phyloP scores from a whole-genome alignment of 2,329 filamentous ascomycete genomes.

The Teratosphaeriaceae sp. region DNA sequence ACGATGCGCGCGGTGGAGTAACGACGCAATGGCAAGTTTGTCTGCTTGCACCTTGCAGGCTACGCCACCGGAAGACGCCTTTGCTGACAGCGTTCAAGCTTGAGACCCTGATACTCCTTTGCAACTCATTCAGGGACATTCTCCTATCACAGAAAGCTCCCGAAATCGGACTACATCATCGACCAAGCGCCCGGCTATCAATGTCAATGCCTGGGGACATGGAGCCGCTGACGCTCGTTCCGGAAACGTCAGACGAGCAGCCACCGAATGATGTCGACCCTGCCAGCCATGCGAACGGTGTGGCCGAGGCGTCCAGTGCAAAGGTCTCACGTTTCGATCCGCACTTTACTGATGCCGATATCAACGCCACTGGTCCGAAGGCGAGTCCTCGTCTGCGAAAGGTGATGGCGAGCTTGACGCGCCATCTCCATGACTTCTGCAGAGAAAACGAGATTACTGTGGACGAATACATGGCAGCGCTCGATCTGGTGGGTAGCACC shows the following conservation, averaged over 20 bases:
- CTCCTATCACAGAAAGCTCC: conserved; percentile 14
- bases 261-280: background rate
- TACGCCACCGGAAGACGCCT: background rate
- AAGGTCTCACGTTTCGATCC: conserved; percentile 19
- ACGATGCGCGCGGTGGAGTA: background rate
- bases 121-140: conserved; percentile 16
- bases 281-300: conserved; percentile 2
- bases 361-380: conserved; percentile 31
- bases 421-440: conserved; percentile 54
- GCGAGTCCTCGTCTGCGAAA: conserved; percentile 26
- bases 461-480: conserved; percentile 52
- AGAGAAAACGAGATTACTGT: conserved; percentile 53
- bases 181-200: conserved; percentile 6
- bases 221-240: background rate
- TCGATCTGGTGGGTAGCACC: conserved; percentile 32
- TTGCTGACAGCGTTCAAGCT: conserved; percentile 6
- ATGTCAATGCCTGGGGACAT: conserved; percentile 7
- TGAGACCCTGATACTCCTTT: conserved; percentile 16
- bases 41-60: background rate
- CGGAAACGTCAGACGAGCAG: background rate
- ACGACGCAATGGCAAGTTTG: background rate
- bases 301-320: background rate
- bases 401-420: conserved; percentile 45
- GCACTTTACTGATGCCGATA: conserved; percentile 30
- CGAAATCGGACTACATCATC: conserved; percentile 13